These are phyloP conservation scores for Ogataea pignaliae DNA, from an alignment of 805 yeast genomes.

Conservation along the genomic window DNA sequence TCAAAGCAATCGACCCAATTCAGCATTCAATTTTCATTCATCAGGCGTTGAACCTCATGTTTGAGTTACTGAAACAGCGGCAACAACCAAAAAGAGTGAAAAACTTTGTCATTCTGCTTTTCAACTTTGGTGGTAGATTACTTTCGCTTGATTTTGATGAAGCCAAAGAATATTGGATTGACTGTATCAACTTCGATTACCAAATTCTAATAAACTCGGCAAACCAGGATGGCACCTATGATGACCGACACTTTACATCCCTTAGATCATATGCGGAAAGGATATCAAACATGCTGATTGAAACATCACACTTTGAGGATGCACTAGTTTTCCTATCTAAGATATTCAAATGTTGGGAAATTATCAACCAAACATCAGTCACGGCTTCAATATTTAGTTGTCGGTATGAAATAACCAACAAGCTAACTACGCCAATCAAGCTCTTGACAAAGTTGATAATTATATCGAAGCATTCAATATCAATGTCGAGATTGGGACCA, in stretches of 20 bases:
- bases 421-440: conserved; percentile 13
- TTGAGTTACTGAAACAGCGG: conserved; percentile 18
- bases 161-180: conserved; percentile 18
- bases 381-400: conserved; percentile 2
- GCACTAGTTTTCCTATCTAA: conserved; percentile 17
- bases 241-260: conserved; percentile 10
- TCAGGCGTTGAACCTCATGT: conserved; percentile 13
- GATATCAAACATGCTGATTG: conserved; percentile 28
- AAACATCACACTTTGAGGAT: conserved; percentile 11
- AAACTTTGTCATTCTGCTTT: conserved; percentile 43
- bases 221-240: neutral
- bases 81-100: conserved; percentile 34
- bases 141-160: conserved; percentile 8
- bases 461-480: conserved; percentile 4
- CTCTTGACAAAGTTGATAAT: conserved; percentile 20
- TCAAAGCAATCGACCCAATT: conserved; percentile 12
- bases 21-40: conserved; percentile 3
- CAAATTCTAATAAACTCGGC: conserved; percentile 12
- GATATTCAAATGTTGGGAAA: conserved; percentile 15
- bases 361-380: neutral
- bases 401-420: conserved; percentile 4
- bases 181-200: conserved; percentile 31
- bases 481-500: conserved; percentile 14
- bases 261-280: conserved; percentile 31
- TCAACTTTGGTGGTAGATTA: conserved; percentile 33